Evolutionary conservation across 805 yeast genomes (phyloP).

Genomic region (Kluyveromyces nonfermentans): DNA sequence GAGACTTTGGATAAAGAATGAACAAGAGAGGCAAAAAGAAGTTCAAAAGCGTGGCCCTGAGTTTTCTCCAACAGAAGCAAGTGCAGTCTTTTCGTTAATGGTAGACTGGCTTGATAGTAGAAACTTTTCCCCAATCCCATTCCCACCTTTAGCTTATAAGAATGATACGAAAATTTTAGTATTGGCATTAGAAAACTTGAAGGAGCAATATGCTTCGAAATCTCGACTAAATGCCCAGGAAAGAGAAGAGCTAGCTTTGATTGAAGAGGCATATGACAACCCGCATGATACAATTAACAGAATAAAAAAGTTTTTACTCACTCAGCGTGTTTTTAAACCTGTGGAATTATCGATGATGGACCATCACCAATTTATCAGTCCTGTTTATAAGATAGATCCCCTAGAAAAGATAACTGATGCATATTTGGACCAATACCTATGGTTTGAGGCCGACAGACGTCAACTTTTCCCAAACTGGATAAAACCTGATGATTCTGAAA

Average conservation of each 20-base stretch:
- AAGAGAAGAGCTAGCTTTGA: constrained; percentile 84
- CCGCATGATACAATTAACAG: constrained; percentile 89
- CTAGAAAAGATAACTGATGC: constrained; percentile 94
- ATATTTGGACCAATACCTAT: constrained; percentile 84
- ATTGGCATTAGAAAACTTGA: constrained; percentile 79
- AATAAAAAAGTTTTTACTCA: constrained; percentile 68
- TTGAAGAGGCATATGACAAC: constrained; percentile 93
- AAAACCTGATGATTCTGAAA: constrained; percentile 88
- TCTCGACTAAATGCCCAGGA: constrained; percentile 77
- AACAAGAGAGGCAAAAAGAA: constrained; percentile 77
- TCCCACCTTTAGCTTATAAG: constrained; percentile 86
- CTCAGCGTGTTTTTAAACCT: constrained; percentile 90
- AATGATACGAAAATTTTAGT: constrained; percentile 88
- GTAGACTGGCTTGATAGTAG: constrained; percentile 86
- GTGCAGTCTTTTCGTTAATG: constrained; percentile 74
- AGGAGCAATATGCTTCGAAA: constrained; percentile 67
- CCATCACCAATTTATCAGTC: constrained; percentile 70
- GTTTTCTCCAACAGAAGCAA: constrained; percentile 80
- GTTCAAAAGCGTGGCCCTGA: constrained; percentile 83
- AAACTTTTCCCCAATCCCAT: constrained; percentile 78
- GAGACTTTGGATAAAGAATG: constrained; percentile 83
- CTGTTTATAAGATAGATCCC: constrained; percentile 85
- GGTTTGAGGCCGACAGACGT: constrained; percentile 91
- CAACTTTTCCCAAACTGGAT: constrained; percentile 91
- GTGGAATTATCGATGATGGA: constrained; percentile 86